These are phyloP conservation scores for Anthoceros angustus DNA, from an alignment of 225 moss, liverwort and hornwort genomes.

Conservation along the genomic window DNA sequence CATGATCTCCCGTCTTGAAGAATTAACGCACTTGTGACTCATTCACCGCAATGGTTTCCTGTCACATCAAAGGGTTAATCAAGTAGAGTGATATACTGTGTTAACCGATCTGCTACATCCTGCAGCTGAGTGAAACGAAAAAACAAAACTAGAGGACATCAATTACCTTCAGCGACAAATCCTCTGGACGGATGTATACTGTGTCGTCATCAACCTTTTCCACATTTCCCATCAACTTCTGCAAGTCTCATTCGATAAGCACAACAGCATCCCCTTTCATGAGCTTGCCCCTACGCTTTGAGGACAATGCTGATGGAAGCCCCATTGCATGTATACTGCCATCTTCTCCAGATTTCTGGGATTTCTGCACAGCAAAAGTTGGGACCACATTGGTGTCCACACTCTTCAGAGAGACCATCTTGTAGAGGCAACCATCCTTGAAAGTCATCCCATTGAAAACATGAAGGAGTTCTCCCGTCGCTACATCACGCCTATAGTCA, in stretches of 20 bases:
- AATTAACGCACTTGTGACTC: conserved; percentile 78
- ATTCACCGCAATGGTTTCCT: conserved; percentile 70
- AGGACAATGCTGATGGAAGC: conserved; percentile 50
- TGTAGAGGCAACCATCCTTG: no score
- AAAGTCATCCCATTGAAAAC: no score
- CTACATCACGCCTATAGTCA: no score
- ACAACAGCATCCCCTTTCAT: conserved; percentile 87
- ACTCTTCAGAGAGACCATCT: no score
- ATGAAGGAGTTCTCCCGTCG: no score
- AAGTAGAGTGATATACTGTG: no score
- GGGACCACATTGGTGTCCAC: no score
- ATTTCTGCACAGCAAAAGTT: no score
- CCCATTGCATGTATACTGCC: conserved; percentile 75
- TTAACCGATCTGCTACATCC: neutral
- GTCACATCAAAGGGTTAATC: conserved; percentile 1
- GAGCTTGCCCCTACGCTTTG: conserved; percentile 60
- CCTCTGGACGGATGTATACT: conserved; percentile 59
- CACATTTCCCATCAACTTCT: conserved; percentile 72
- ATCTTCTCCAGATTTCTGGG: no score
- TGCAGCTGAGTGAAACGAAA: neutral
- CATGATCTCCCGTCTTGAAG: conserved; percentile 90
- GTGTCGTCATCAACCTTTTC: conserved; percentile 89
- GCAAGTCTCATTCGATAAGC: conserved; percentile 80
- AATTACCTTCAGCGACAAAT: conserved; percentile 41
- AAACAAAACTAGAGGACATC: neutral